These are phyloP conservation scores for Paraconiothyrium brasiliense DNA, from an alignment of 2,329 filamentous ascomycete genomes.

Conservation along the genomic window DNA sequence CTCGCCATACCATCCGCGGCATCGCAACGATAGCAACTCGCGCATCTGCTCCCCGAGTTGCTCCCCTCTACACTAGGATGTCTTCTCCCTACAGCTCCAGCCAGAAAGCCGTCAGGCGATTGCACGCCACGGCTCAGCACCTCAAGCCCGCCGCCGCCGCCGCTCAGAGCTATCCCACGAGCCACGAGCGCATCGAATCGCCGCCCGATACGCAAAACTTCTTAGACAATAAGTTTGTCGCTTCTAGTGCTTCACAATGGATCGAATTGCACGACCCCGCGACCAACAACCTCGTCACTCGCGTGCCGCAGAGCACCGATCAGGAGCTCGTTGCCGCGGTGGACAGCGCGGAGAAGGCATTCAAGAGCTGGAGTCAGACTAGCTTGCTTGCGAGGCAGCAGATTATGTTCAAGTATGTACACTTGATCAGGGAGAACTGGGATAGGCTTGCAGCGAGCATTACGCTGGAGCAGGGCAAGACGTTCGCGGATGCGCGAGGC, in stretches of 20 bases:
- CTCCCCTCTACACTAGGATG: slow-evolving; percentile 51
- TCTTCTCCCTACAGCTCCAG: slow-evolving; percentile 46
- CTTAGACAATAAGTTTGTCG: slow-evolving; percentile 79
- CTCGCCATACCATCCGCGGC: slow-evolving; percentile 56
- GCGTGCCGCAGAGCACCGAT: slow-evolving; percentile 83
- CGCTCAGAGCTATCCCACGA: slow-evolving; percentile 71
- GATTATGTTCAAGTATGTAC: slow-evolving; percentile 88
- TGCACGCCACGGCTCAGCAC: slow-evolving; percentile 66
- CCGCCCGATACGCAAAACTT: slow-evolving; percentile 82
- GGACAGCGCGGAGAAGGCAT: slow-evolving; percentile 78
- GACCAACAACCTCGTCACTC: slow-evolving; percentile 84
- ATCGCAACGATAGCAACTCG: slow-evolving; percentile 53
- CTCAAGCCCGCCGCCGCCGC: slow-evolving; percentile 60
- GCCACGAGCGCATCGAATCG: slow-evolving; percentile 74
- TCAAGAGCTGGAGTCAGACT: slow-evolving; percentile 75
- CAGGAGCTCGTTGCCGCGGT: slow-evolving; percentile 79
- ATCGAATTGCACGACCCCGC: slow-evolving; percentile 85
- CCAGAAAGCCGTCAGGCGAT: slow-evolving; percentile 54
- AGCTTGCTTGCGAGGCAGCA: slow-evolving; percentile 79
- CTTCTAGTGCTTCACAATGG: slow-evolving; percentile 74
- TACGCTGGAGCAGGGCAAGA: slow-evolving; percentile 89
- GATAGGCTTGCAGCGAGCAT: slow-evolving; percentile 85
- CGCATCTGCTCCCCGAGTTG: slow-evolving; percentile 45
- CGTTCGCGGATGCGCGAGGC: slow-evolving; percentile 81
- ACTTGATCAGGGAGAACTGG: slow-evolving; percentile 83